Evolutionary conservation across 148 eudicot species (phyloP).

Genomic region (Dysphania ambrosioides): DNA sequence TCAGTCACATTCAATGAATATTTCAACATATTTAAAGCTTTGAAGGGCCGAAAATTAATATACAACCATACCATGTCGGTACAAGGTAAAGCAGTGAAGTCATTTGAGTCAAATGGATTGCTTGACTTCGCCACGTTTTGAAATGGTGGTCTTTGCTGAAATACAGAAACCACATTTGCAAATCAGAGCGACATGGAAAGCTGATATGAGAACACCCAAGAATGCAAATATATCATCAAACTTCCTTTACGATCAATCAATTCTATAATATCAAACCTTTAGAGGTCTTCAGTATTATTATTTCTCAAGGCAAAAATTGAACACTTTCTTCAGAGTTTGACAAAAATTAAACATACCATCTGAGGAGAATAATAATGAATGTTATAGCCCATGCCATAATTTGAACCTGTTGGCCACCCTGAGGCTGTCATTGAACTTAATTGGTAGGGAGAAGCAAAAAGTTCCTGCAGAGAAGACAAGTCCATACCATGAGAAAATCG

Average conservation of each 20-base stretch:
- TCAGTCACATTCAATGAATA: background rate
- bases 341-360: slow-evolving; percentile 35
- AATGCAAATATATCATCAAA: background rate
- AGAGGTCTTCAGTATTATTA: background rate
- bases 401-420: slow-evolving; percentile 46
- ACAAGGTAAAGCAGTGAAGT: slow-evolving; percentile 33
- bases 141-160: slow-evolving; percentile 40
- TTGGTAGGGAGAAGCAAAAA: slow-evolving; percentile 47
- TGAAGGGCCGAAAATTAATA: background rate
- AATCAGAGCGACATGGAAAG: background rate
- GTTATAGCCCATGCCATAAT: slow-evolving; percentile 49
- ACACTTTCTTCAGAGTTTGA: background rate
- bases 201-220: slow-evolving; percentile 1
- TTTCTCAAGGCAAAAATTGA: background rate
- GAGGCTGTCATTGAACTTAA: slow-evolving; percentile 34
- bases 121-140: slow-evolving; percentile 38
- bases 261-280: background rate
- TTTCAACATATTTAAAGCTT: background rate
- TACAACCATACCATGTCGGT: slow-evolving; percentile 39
- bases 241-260: background rate
- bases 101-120: slow-evolving; percentile 70
- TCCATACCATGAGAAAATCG: background rate
- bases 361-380: slow-evolving; percentile 47
- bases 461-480: slow-evolving; percentile 41
- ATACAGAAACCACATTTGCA: slow-evolving; percentile 17